These are phyloP conservation scores for Talaromyces sp. DNA, from an alignment of 2,329 filamentous ascomycete genomes.

Conservation along the genomic window DNA sequence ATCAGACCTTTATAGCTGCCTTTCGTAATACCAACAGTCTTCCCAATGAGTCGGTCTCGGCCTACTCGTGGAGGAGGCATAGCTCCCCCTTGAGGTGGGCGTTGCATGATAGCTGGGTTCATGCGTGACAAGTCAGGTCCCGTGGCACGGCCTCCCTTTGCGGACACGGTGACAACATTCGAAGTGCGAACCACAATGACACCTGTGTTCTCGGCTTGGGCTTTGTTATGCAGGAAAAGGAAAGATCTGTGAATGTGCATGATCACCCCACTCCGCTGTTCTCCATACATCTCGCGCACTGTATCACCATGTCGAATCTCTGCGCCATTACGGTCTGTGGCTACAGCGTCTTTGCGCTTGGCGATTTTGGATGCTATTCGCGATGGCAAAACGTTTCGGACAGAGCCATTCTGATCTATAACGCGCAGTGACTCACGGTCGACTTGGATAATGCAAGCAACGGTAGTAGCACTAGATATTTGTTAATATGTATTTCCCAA, in stretches of 20 bases:
- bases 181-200: conserved; percentile 83
- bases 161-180: conserved; percentile 87
- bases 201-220: conserved; percentile 79
- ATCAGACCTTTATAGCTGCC: conserved; percentile 89
- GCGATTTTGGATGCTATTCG: conserved; percentile 88
- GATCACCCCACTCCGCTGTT: conserved; percentile 81
- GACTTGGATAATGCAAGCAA: conserved; percentile 90
- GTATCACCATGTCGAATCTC: conserved; percentile 91
- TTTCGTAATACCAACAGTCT: conserved; percentile 83
- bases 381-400: conserved; percentile 78
- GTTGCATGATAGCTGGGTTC: conserved; percentile 83
- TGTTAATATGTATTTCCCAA: conserved; percentile 27
- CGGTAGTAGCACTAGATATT: conserved; percentile 65
- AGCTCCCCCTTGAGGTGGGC: conserved; percentile 54
- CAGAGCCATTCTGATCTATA: conserved; percentile 83
- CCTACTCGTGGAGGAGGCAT: conserved; percentile 72
- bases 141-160: conserved; percentile 78
- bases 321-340: conserved; percentile 86
- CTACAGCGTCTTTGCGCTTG: conserved; percentile 76
- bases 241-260: conserved; percentile 92
- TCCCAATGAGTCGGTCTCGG: conserved; percentile 79
- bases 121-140: conserved; percentile 80
- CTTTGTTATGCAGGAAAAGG: conserved; percentile 82
- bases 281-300: conserved; percentile 83
- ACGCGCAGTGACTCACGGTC: conserved; percentile 89